Evolutionary conservation across 2,329 filamentous ascomycete genomes (phyloP).

Genomic region (Hymenoscyphus fructigenus): DNA sequence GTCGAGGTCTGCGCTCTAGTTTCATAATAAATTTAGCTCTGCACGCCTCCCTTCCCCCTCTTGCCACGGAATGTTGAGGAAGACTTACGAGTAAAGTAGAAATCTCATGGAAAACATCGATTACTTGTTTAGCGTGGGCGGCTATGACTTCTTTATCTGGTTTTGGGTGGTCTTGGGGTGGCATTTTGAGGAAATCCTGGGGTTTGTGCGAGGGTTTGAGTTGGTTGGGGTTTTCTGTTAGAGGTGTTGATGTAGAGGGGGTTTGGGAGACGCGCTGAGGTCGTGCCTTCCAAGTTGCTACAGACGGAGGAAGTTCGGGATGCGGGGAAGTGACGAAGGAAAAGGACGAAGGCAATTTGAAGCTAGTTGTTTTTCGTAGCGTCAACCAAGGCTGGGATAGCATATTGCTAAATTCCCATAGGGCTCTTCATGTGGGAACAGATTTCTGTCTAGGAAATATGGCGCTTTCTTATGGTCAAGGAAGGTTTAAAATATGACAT

Average conservation of each 20-base stretch:
- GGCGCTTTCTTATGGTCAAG: no score
- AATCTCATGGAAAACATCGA: conserved; percentile 81
- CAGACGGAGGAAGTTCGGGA: neutral
- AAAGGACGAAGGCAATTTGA: no score
- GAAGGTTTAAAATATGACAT: no score
- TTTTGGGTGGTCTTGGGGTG: conserved; percentile 43
- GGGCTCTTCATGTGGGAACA: no score
- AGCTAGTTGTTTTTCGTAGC: no score
- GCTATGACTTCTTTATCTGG: conserved; percentile 62
- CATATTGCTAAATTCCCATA: no score
- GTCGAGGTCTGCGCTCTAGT: conserved; percentile 89
- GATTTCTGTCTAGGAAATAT: no score
- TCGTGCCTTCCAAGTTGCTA: neutral
- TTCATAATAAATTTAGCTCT: conserved; percentile 11
- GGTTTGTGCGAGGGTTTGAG: conserved; percentile 1
- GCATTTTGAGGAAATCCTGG: neutral
- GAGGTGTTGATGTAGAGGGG: neutral
- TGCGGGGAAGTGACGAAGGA: no score
- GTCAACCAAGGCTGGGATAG: no score
- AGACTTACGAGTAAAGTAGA: conserved; percentile 77
- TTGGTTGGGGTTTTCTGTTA: neutral
- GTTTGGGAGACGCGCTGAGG: neutral
- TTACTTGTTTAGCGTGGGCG: conserved; percentile 79
- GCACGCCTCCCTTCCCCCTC: neutral
- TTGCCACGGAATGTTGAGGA: no score